A percentile compares a stretch with the other conserved stretches of the same genome.
These are phyloP conservation scores for Rhododendron vialii DNA, from an alignment of 148 eudicot species.

Conservation along the genomic window DNA sequence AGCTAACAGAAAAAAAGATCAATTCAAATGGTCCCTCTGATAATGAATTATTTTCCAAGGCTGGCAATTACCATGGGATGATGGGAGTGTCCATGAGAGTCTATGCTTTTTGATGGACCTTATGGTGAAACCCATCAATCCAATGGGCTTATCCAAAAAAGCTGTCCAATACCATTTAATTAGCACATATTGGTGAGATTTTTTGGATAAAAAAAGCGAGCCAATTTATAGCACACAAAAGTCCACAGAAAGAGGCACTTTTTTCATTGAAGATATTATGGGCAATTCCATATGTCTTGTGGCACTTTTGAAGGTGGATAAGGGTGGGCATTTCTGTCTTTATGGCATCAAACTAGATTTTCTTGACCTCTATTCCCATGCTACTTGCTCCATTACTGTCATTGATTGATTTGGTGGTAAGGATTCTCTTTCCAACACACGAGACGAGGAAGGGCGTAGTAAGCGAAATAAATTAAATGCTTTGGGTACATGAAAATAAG, in stretches of 20 bases:
- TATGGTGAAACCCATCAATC: not conserved
- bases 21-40: not conserved
- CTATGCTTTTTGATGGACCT: not conserved
- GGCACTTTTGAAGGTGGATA: not conserved
- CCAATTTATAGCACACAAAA: not conserved
- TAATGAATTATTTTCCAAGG: not conserved
- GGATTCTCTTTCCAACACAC: not conserved
- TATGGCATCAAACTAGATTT: not conserved
- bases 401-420: not conserved
- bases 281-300: not conserved
- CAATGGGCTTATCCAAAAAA: not conserved
- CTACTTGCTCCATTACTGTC: not conserved
- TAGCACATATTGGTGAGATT: not conserved
- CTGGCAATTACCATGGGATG: not conserved
- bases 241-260: not conserved
- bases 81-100: not conserved
- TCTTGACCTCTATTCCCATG: not conserved
- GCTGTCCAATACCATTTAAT: not conserved
- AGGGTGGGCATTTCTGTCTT: not conserved
- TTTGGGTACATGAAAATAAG: not conserved
- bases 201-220: not conserved
- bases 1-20: not conserved
- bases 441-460: not conserved
- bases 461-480: too few species aligned
- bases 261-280: not conserved